phyloP scores from a whole-genome alignment of 768 basidiomycete genomes.

The Boletales sp. region DNA sequence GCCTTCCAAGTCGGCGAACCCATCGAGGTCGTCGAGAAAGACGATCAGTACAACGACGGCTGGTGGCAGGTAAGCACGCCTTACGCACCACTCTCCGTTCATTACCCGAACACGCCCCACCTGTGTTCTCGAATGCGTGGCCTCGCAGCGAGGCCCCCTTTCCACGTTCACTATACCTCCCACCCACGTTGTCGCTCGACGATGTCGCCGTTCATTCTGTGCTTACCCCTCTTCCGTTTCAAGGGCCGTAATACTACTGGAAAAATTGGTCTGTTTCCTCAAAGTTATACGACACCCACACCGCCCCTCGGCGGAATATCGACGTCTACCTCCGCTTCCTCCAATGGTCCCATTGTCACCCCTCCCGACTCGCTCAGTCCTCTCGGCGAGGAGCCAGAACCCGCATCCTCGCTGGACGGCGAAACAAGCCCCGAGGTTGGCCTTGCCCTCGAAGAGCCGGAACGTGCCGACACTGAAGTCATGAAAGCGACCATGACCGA shows the following conservation, averaged over 20 bases:
- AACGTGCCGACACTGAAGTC: slow-evolving; percentile 43
- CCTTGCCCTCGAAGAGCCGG: slow-evolving; percentile 25
- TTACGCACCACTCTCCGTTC: neutral
- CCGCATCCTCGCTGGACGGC: slow-evolving; percentile 28
- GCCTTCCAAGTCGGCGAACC: slow-evolving; percentile 79
- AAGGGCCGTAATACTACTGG: slow-evolving; percentile 84
- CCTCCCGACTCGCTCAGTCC: slow-evolving; percentile 36
- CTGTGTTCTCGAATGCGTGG: slow-evolving; percentile 8
- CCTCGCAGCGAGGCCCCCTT: neutral
- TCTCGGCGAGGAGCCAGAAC: slow-evolving; percentile 46
- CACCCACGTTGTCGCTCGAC: slow-evolving; percentile 18
- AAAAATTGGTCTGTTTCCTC: slow-evolving; percentile 86
- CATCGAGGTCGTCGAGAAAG: slow-evolving; percentile 89
- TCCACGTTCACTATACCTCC: slow-evolving; percentile 5
- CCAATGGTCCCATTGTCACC: slow-evolving; percentile 19
- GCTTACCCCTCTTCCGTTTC: slow-evolving; percentile 19
- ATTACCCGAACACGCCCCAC: slow-evolving; percentile 6
- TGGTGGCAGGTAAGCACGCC: slow-evolving; percentile 77
- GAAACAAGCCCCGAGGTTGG: slow-evolving; percentile 25
- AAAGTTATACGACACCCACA: slow-evolving; percentile 73
- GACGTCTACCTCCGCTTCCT: slow-evolving; percentile 24
- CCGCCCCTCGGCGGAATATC: slow-evolving; percentile 38
- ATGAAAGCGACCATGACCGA: slow-evolving; percentile 90
- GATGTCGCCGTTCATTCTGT: slow-evolving; percentile 24
- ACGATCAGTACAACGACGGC: slow-evolving; percentile 90